Base-by-base conservation (phyloP, 148 eudicot species). In the Arbutus unedo region DNA sequence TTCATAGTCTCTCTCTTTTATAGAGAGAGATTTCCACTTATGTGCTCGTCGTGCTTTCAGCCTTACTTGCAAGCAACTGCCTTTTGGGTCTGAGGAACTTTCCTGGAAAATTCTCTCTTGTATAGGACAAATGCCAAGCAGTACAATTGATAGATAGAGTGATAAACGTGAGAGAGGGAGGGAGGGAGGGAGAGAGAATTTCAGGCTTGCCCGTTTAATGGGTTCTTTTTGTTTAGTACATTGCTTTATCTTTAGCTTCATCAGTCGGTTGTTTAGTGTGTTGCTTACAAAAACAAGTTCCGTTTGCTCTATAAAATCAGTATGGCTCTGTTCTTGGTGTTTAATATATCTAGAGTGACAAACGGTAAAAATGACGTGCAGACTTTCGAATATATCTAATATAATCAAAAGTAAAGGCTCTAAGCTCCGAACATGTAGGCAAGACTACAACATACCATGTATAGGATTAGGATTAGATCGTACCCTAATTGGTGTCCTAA, bases 81-180 rank as follows among this genome's bases (percentile, higher is more conserved):
- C 76, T 6, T 48, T 18, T 11, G 9, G 55, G 73, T 19, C 74
- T 49, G 31, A 82, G 79, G 85, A 85, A 82, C 82, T 85, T 85
- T 85, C 87, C 85, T 74, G 55, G 87, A 67, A 85, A 53, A 54
- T 85, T 79, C 81, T 68, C 44, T n/a, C 38, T 45, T 31, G 38
- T 77, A 78, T 53, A 53, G 48, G 81, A 78, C 81, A 67, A 64
- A 83, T 13, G 48, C 54, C 19, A 47, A n/a, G 73, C 51, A 77
- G 14, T 62, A 23, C 68, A 62, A 21, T 62, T 6, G 21, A 19
- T 21, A 62, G 68, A 9, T 9, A 62, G 68, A 8, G 6, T 0
- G 25, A 9, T 25, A 57, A 2, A 64, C 70, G n/a, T 19, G 31
- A 8, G 41, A 66, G 44, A 11, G 44, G 9, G 72, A 66, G 72